phyloP scores from a whole-genome alignment of 371 early-diverging fungal species.

The Mortierella sp. region DNA sequence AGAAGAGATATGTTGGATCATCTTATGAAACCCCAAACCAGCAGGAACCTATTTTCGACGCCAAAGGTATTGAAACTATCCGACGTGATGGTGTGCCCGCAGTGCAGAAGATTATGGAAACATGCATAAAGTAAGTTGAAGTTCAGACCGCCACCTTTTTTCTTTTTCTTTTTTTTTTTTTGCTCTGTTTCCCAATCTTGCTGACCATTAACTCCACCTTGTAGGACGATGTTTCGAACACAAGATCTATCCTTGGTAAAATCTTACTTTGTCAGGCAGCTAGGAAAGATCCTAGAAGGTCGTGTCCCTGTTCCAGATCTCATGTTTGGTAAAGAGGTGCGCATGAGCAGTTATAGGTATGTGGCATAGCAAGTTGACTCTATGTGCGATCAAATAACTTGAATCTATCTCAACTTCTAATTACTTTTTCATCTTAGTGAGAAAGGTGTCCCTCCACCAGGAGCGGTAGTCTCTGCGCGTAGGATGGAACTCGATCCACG shows the following conservation, averaged over 20 bases:
- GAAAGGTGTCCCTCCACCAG: constrained; percentile 70
- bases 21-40: constrained; percentile 76
- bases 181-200: neutral
- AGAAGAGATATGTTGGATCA: constrained; percentile 93
- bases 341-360: constrained; percentile 76
- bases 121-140: constrained; percentile 73
- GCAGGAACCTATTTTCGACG: constrained; percentile 83
- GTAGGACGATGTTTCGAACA: constrained; percentile 80
- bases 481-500: constrained; percentile 77
- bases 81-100: constrained; percentile 88
- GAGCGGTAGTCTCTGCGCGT: constrained; percentile 77
- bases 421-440: constrained; percentile 9
- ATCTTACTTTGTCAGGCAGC: constrained; percentile 75
- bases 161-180: no score
- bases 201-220: neutral
- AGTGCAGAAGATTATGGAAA: constrained; percentile 82
- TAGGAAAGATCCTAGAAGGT: constrained; percentile 76
- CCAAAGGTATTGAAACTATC: constrained; percentile 96
- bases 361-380: neutral
- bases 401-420: no score
- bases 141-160: no score
- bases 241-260: constrained; percentile 87
- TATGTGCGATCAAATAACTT: neutral
- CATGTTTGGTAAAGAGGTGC: constrained; percentile 89
- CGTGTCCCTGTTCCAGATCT: constrained; percentile 80